Evolutionary conservation across 345 rosid species (phyloP), one percentile per base, ranked within the genome.

Genomic region (Eucalyptus globulus): DNA sequence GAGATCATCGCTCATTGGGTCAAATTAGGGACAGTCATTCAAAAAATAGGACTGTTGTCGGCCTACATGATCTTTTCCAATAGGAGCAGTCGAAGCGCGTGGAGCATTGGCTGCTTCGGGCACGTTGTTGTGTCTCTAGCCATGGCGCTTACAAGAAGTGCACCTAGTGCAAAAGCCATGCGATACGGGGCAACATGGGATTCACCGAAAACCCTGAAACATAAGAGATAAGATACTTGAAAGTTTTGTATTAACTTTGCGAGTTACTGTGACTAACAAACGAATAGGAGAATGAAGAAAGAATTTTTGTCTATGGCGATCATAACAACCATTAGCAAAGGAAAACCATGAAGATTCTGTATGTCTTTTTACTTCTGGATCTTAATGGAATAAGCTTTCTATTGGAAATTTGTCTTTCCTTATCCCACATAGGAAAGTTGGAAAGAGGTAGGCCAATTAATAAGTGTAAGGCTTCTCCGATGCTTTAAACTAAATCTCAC

Each of bases 401-500:
- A 19, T 51, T 51, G 56, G 56, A 53, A 53, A 19, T 53, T 53
- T 53, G 24, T 53, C 24, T 53, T 53, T 53, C 24, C 58, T 53
- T 53, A 53, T 53, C 58, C 56, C 58, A 1, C 5, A 0, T 53
- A 19, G 2, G 11, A 53, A 53, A 53, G 58, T 53, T 53, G 5
- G 24, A 19, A 53, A 4, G 5, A 53, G 24, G 5, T 53, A 3
- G 24, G 10, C 2, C 10, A 53, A 53, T 8, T 53, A 53, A 19
- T 53, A 53, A 53, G 0, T 53, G 2, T 8, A 19, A 53, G 58
- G 0, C 10, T 53, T 53, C 2, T 19, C 8, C 3, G 19, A 2
- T 53, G 0, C 0, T 53, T 53, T 8, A 19, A 2, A 21, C 5
- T 19, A 53, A 53, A 53, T 10, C 5, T 53, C 5, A 19, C 2